Base-by-base conservation (phyloP, 768 basidiomycete species). In the Pisolithus albus region DNA sequence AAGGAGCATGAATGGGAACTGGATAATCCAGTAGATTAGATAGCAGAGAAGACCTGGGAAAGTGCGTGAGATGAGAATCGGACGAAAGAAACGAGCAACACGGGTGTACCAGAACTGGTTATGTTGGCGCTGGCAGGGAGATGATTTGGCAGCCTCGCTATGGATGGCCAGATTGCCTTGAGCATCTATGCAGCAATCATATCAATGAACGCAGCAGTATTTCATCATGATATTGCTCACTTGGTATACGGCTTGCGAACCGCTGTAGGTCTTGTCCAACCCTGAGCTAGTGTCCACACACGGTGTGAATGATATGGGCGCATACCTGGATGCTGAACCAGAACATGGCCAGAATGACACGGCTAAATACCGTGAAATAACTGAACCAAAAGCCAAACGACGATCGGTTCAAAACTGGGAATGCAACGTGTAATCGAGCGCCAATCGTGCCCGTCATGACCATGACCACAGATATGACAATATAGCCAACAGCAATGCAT, bases 311-410 rank as follows among this genome's bases (percentile, higher is more conserved):
- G 13, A 3, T 13, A 13, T 34, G 1, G 43, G 24, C 6, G 4
- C 51, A 51, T 45, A 81, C 83, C 74, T 85, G 85, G 21, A 88
- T 79, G 3, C 80, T 82, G 51, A 87, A 88, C 88, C 90, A 93
- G 68, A 93, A 88, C 77, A 90, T 80, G 40, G 86, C 75, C 16
- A 92, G 74, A 30, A 90, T 70, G 30, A 84, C 77, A 24, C 89
- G 81, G 56, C 86, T 89, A 52, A 92, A 67, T 28, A 93, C 84
- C 49, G 81, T 83, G 67, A 92, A 92, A 67, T 90, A 92, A 62
- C 88, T 87, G 59, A 92, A 79, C 82, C 86, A 92, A 70, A 91
- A 92, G 2, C 92, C 91, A 58, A 92, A 88, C 0, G 86, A 90
- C 2, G 90, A 89, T 23, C 91, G 77, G 56, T 84, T 88, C 16